Conservation (phyloP, 805 yeast genomes). For the Ogataea thermomethanolica region DNA sequence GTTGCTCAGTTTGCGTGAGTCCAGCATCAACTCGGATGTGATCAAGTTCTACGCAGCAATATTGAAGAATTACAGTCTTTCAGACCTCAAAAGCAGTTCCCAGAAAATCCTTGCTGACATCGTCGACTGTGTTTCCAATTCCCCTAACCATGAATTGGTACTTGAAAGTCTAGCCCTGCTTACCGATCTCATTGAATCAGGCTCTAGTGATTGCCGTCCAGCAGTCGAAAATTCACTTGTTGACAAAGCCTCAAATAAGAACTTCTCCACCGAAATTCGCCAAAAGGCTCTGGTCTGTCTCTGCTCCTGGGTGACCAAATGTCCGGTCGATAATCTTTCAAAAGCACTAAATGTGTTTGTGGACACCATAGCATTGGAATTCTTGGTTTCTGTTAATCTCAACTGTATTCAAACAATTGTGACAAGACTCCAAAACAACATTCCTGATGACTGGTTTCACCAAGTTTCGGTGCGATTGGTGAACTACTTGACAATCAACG, state of each 20-base stretch:
- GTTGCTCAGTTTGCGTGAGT: slow-evolving; percentile 20
- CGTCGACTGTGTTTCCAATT: slow-evolving; percentile 17
- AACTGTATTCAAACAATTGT: slow-evolving; percentile 21
- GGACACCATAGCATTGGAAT: slow-evolving; percentile 28
- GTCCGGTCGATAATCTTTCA: slow-evolving; percentile 6
- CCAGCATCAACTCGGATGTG: slow-evolving; percentile 30
- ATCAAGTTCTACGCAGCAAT: slow-evolving; percentile 36
- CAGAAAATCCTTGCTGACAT: slow-evolving; percentile 20
- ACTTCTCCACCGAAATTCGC: slow-evolving; percentile 34
- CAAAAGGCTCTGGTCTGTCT: slow-evolving; percentile 26
- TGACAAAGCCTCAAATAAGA: slow-evolving; percentile 26
- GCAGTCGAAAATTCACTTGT: slow-evolving; percentile 18
- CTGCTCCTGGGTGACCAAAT: slow-evolving; percentile 16
- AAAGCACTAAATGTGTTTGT: slow-evolving; percentile 20
- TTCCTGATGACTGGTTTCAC: slow-evolving; percentile 22
- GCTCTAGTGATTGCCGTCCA: slow-evolving; percentile 1
- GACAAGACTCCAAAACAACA: slow-evolving; percentile 1
- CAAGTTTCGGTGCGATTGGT: slow-evolving; percentile 15
- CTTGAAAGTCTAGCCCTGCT: slow-evolving; percentile 28
- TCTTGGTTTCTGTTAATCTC: slow-evolving; percentile 25
- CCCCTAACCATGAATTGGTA: slow-evolving; percentile 31
- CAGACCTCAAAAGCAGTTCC: slow-evolving; percentile 31
- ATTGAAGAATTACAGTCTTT: slow-evolving; percentile 31
- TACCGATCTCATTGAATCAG: slow-evolving; percentile 18
- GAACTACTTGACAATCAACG: slow-evolving; percentile 21